Evolutionary conservation across 2,329 filamentous ascomycete genomes (phyloP).

Genomic region (Penicillium sp.): DNA sequence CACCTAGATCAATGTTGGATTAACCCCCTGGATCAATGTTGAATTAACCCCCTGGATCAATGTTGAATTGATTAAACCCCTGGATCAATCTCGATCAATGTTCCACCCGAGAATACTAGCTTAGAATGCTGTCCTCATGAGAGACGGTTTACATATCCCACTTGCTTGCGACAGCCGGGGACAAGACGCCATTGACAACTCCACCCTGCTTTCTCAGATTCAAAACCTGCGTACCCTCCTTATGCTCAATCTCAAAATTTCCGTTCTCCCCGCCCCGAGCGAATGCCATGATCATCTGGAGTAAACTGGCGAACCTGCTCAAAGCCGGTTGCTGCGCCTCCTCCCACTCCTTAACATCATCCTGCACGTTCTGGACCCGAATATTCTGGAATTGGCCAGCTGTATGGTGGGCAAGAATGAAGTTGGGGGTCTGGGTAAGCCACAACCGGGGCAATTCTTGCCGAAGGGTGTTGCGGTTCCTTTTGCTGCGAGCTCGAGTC

Average conservation of each 20-base stretch:
- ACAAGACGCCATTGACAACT: slow-evolving; percentile 4
- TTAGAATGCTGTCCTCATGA: too few relatives aligned
- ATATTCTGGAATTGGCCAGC: slow-evolving; percentile 39
- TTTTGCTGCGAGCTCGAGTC: slow-evolving; percentile 37
- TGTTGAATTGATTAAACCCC: neutral
- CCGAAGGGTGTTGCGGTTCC: slow-evolving; percentile 29
- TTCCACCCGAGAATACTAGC: neutral
- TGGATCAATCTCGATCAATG: neutral
- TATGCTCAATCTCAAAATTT: slow-evolving; percentile 21
- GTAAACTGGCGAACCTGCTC: slow-evolving; percentile 11
- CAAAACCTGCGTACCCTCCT: slow-evolving; percentile 21
- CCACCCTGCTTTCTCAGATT: slow-evolving; percentile 24
- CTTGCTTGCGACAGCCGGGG: neutral
- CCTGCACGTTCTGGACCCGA: slow-evolving; percentile 30
- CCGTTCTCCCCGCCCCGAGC: slow-evolving; percentile 13
- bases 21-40: neutral
- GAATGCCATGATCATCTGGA: slow-evolving; percentile 15
- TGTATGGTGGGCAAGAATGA: slow-evolving; percentile 46
- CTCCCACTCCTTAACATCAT: slow-evolving; percentile 39
- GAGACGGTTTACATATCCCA: neutral
- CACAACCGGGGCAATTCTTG: slow-evolving; percentile 43
- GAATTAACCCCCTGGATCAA: neutral
- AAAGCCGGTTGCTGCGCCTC: slow-evolving; percentile 25
- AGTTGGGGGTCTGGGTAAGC: slow-evolving; percentile 45
- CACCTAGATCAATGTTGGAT: too few relatives aligned